A percentile compares a stretch with the other conserved stretches of the same genome.
Conservation (phyloP, 2,329 filamentous ascomycete species). For the Calonectria fujianensis region DNA sequence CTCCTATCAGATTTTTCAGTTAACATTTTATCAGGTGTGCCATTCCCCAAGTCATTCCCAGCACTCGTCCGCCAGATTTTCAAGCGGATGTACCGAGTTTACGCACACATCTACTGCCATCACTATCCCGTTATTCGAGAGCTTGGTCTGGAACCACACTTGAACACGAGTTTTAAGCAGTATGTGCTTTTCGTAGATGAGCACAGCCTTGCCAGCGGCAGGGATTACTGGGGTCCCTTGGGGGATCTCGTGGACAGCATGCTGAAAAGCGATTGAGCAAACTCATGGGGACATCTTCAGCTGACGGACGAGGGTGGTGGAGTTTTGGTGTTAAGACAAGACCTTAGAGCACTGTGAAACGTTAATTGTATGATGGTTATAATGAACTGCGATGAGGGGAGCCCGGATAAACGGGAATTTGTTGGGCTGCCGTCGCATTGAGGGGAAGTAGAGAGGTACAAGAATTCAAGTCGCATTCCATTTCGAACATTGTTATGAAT, state of each 20-base stretch:
- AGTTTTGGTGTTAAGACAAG: constrained; percentile 46
- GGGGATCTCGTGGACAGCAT: constrained; percentile 98
- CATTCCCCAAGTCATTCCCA: constrained; percentile 95
- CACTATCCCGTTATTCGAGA: constrained; percentile 98
- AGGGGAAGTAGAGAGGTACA: constrained; percentile 14
- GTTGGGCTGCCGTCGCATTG: constrained; percentile 5
- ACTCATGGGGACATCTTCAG: constrained; percentile 28
- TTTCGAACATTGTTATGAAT: not conserved
- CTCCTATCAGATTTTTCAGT: constrained; percentile 4
- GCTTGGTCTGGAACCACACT: constrained; percentile 94
- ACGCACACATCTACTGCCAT: constrained; percentile 99
- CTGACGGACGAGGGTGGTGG: constrained; percentile 42
- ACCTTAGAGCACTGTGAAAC: constrained; percentile 38
- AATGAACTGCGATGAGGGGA: constrained; percentile 32
- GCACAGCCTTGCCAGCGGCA: constrained; percentile 91
- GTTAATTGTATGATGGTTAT: constrained; percentile 50
- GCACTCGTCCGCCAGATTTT: constrained; percentile 94
- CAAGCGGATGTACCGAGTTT: constrained; percentile 98
- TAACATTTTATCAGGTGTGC: constrained; percentile 77
- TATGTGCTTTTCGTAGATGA: constrained; percentile 99
- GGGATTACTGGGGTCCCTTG: constrained; percentile 97
- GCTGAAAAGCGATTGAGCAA: constrained; percentile 87
- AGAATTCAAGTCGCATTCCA: constrained; percentile 17
- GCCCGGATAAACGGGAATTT: constrained; percentile 27
- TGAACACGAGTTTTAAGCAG: constrained; percentile 99